Evolutionary conservation across 2,329 filamentous ascomycete genomes (phyloP).

Genomic region (Neopestalotiopsis sp.): DNA sequence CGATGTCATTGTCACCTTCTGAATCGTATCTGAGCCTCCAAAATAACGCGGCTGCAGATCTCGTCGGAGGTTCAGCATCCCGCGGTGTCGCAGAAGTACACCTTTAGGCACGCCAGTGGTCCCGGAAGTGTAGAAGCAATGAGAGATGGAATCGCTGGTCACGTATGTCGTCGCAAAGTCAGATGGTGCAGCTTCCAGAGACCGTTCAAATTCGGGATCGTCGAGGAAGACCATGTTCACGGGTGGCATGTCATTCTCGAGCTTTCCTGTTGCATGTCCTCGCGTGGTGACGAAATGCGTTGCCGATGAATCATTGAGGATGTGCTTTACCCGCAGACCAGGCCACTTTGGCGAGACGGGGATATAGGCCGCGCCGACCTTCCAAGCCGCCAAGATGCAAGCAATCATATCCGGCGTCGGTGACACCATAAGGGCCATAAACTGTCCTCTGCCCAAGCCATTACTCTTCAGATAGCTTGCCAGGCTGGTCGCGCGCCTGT

Average conservation of each 20-base stretch:
- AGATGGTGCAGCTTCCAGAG: not conserved
- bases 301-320: not conserved
- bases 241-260: not conserved
- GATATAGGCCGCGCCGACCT: not conserved
- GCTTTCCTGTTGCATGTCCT: not conserved
- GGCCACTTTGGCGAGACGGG: not conserved
- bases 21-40: slow-evolving; percentile 61
- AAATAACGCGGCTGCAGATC: slow-evolving; percentile 72
- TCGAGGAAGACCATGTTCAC: not conserved
- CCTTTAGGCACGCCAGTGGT: slow-evolving; percentile 19
- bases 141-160: not conserved
- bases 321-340: not conserved
- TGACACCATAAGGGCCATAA: not conserved
- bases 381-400: not conserved
- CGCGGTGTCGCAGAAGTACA: slow-evolving; percentile 44
- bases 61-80: slow-evolving; percentile 77
- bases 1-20: slow-evolving; percentile 72
- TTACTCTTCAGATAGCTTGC: not conserved
- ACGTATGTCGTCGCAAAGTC: not conserved
- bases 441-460: not conserved
- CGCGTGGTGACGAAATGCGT: not conserved
- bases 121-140: slow-evolving; percentile 17
- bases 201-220: not conserved
- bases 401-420: not conserved
- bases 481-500: not conserved